A percentile compares a stretch with the other conserved stretches of the same genome.
These are phyloP conservation scores for Penicillium maclennaniae DNA, from an alignment of 495 filamentous ascomycete species.

Conservation along the genomic window DNA sequence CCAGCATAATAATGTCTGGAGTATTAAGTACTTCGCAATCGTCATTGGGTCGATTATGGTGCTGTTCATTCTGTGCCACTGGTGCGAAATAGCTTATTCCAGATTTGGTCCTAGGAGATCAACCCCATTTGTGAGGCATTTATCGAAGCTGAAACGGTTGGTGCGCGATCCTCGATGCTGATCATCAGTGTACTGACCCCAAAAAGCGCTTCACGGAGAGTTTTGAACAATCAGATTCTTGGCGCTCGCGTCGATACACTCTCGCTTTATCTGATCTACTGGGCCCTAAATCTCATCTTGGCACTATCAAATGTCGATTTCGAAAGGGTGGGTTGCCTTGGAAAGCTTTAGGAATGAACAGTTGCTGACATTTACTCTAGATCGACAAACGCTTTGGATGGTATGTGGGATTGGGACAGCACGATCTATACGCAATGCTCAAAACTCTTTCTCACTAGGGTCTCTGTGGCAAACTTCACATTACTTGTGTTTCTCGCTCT, in stretches of 20 bases:
- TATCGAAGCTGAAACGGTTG: conserved; percentile 1
- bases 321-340: not conserved
- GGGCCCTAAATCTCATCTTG: conserved; percentile 48
- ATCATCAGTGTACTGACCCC: not conserved
- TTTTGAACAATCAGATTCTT: not conserved
- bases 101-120: conserved; percentile 2
- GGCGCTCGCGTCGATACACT: conserved; percentile 2
- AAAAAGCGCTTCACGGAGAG: not conserved
- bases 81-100: not conserved
- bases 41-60: conserved; percentile 8
- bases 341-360: not conserved
- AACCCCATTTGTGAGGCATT: not conserved
- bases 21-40: conserved; percentile 11
- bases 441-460: conserved; percentile 34
- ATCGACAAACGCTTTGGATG: conserved; percentile 16
- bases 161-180: not conserved
- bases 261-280: conserved; percentile 20
- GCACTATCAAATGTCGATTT: conserved; percentile 33
- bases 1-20: conserved; percentile 5
- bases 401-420: not conserved
- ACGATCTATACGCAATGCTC: not conserved
- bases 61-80: conserved; percentile 1
- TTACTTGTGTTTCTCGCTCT: conserved; percentile 57
- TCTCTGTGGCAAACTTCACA: conserved; percentile 49
- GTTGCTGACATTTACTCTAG: conserved; percentile 2